These are phyloP conservation scores for Anthostomella pinea DNA, from an alignment of 2,329 filamentous ascomycete species.

Conservation along the genomic window DNA sequence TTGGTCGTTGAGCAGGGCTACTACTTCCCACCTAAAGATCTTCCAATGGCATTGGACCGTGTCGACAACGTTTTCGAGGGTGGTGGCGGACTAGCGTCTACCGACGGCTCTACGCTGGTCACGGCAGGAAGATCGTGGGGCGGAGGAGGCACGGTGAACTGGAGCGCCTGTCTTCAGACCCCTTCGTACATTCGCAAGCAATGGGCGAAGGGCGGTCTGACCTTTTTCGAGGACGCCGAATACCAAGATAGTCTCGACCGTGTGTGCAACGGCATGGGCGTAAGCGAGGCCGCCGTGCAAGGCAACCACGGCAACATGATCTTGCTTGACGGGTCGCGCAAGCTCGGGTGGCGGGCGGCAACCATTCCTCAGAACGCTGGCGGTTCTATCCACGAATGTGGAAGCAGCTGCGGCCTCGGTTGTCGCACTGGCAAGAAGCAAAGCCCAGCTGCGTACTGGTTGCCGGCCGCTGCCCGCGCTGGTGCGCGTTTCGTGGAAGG, in stretches of 20 bases:
- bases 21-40: conserved; percentile 67
- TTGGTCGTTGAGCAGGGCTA: conserved; percentile 82
- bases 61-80: conserved; percentile 59
- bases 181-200: conserved; percentile 75
- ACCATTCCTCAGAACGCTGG: conserved; percentile 78
- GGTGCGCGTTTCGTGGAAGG: conserved; percentile 84
- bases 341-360: conserved; percentile 68
- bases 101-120: conserved; percentile 58
- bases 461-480: conserved; percentile 74
- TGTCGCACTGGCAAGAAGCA: conserved; percentile 71
- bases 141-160: conserved; percentile 86
- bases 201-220: conserved; percentile 69
- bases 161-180: conserved; percentile 65
- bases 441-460: conserved; percentile 71
- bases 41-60: conserved; percentile 68
- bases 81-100: conserved; percentile 53
- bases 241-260: conserved; percentile 79
- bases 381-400: conserved; percentile 71
- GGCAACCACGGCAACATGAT: conserved; percentile 72
- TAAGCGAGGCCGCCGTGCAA: conserved; percentile 59
- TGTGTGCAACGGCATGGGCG: conserved; percentile 77
- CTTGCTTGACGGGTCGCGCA: conserved; percentile 71
- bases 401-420: conserved; percentile 57
- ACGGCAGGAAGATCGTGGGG: conserved; percentile 74
- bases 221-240: conserved; percentile 69